Percentiles rank a stretch among this genome's conserved stretches.
Evolutionary conservation across 805 yeast genomes (phyloP).

Genomic region (Metschnikowia lunata): DNA sequence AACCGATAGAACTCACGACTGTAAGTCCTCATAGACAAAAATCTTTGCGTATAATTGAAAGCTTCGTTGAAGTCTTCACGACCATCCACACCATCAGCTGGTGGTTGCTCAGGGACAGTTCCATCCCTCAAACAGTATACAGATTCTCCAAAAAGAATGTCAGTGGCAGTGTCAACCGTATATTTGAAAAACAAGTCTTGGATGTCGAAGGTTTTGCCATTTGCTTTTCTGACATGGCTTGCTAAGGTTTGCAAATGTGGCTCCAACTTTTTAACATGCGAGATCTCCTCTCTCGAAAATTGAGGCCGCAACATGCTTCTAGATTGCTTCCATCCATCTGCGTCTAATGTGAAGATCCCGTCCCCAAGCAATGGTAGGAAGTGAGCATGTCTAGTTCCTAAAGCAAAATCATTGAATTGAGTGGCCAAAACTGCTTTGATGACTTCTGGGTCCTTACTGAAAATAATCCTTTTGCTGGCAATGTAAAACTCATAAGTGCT

Average conservation of each 20-base stretch:
- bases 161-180: slow-evolving; percentile 40
- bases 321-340: slow-evolving; percentile 41
- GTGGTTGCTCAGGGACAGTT: slow-evolving; percentile 23
- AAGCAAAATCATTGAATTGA: slow-evolving; percentile 37
- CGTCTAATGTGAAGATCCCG: slow-evolving; percentile 42
- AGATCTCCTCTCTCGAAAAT: slow-evolving; percentile 41
- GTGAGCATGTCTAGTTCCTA: slow-evolving; percentile 36
- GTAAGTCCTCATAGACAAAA: slow-evolving; percentile 31
- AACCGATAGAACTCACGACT: slow-evolving; percentile 27
- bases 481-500: slow-evolving; percentile 11
- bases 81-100: slow-evolving; percentile 23
- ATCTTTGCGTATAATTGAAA: slow-evolving; percentile 31
- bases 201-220: slow-evolving; percentile 31
- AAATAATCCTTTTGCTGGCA: slow-evolving; percentile 19
- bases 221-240: slow-evolving; percentile 23
- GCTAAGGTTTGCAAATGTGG: slow-evolving; percentile 37
- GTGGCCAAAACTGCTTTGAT: slow-evolving; percentile 41
- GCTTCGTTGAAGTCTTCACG: slow-evolving; percentile 32
- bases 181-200: slow-evolving; percentile 37
- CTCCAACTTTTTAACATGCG: slow-evolving; percentile 37
- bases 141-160: slow-evolving; percentile 39
- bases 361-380: slow-evolving; percentile 38
- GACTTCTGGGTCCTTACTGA: slow-evolving; percentile 39
- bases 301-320: slow-evolving; percentile 43
- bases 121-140: slow-evolving; percentile 30